A percentile compares a stretch with the other conserved stretches of the same genome.
Evolutionary conservation across 257 asterid genomes (phyloP).

Genomic region (Nicotiana paniculata): DNA sequence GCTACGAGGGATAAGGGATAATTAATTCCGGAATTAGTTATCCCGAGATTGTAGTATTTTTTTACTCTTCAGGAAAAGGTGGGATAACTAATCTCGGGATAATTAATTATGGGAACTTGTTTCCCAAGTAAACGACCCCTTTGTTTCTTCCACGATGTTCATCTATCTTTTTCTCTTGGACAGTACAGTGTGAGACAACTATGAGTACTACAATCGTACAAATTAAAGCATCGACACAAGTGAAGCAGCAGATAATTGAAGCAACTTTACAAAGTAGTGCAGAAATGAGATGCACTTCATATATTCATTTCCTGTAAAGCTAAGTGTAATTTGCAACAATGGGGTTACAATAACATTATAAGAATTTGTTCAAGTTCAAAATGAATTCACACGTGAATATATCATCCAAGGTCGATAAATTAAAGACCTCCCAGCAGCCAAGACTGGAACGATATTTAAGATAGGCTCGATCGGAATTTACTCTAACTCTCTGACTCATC

Average conservation of each 20-base stretch:
- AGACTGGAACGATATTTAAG: constrained; percentile 68
- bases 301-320: neutral
- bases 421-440: constrained; percentile 63
- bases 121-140: no score
- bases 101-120: no score
- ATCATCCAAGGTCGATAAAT: constrained; percentile 39
- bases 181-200: neutral
- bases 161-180: neutral
- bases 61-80: no score
- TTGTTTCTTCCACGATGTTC: neutral
- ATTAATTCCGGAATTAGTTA: no score
- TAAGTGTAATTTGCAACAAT: neutral
- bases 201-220: neutral
- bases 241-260: neutral
- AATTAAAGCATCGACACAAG: neutral
- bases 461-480: constrained; percentile 22
- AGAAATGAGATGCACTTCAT: neutral
- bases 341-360: neutral
- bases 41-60: no score
- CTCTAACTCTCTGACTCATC: constrained; percentile 30
- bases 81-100: no score
- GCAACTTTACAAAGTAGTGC: neutral
- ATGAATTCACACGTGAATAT: constrained; percentile 66
- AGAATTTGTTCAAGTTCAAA: neutral
- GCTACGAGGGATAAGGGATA: no score